Conservation (phyloP, 148 eudicot genomes). For the Rhododendron vialii region DNA sequence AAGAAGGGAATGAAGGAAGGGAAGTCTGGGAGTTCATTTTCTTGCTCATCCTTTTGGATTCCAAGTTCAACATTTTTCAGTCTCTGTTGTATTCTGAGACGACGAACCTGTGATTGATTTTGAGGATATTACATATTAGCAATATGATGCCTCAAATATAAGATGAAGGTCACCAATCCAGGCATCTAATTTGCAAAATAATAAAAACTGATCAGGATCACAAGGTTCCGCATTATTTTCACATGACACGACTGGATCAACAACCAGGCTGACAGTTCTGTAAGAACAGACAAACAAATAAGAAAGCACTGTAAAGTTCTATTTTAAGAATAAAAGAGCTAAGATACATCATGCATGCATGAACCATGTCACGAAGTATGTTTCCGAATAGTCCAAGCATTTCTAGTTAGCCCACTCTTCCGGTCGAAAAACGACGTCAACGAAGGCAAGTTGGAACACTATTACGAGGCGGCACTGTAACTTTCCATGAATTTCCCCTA, state of each 20-base stretch:
- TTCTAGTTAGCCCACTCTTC: background rate
- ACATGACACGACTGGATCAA: background rate
- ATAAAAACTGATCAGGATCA: background rate
- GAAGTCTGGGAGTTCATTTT: slow-evolving; percentile 78
- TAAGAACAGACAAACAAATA: background rate
- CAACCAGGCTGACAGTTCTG: background rate
- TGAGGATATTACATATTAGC: background rate
- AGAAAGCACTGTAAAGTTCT: background rate
- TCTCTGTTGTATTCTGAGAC: slow-evolving; percentile 90
- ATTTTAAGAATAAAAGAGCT: background rate
- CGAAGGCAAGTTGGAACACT: background rate
- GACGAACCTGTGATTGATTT: slow-evolving; percentile 57
- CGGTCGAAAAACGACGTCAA: background rate
- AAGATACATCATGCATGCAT: background rate
- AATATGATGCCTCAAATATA: background rate
- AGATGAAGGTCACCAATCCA: background rate
- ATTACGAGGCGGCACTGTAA: background rate
- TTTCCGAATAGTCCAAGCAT: background rate
- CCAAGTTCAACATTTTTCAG: slow-evolving; percentile 75
- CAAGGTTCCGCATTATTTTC: background rate
- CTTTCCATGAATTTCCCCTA: background rate
- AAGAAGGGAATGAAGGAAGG: slow-evolving; percentile 94
- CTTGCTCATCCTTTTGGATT: slow-evolving; percentile 61
- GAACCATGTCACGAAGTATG: background rate
- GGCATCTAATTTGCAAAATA: background rate